Conservation (phyloP, 108 stramenopile genomes). For the Pinguiococcus pyrenoidosus region DNA sequence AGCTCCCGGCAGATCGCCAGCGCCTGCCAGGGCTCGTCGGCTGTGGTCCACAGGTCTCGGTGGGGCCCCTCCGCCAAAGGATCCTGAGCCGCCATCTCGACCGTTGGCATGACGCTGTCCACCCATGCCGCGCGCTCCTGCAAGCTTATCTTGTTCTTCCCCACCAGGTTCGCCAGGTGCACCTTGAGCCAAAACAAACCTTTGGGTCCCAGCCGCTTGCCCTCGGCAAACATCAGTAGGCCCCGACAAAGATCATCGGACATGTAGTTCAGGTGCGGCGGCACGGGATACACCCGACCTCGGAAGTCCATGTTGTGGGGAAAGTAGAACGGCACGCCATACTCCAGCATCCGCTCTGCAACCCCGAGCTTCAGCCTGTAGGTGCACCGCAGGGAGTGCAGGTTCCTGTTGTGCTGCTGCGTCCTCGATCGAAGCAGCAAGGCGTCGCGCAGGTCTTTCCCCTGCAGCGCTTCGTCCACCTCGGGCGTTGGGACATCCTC, state of each 20-base stretch:
- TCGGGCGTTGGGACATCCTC: conserved; percentile 6
- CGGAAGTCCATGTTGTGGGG: conserved; percentile 99
- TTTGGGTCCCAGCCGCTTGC: conserved; percentile 60
- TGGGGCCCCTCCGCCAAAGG: conserved; percentile 48
- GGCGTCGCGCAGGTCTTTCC: conserved; percentile 15
- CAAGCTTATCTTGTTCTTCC: conserved; percentile 57
- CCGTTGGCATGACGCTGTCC: conserved; percentile 68
- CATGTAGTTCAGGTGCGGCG: conserved; percentile 91
- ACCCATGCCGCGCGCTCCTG: conserved; percentile 80
- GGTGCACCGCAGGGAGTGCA: conserved; percentile 69
- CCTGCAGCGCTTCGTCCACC: conserved; percentile 2
- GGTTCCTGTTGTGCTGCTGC: conserved; percentile 36
- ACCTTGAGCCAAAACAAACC: conserved; percentile 71
- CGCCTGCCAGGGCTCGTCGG: conserved; percentile 95
- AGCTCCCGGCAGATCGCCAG: conserved; percentile 92
- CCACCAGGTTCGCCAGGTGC: conserved; percentile 90
- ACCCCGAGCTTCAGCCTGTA: conserved; percentile 65
- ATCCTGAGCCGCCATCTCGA: conserved; percentile 30
- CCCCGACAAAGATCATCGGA: conserved; percentile 91
- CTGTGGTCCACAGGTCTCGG: conserved; percentile 50
- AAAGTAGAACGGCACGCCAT: conserved; percentile 71
- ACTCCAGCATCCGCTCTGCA: conserved; percentile 67
- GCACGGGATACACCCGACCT: conserved; percentile 91
- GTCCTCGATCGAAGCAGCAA: conserved; percentile 40
- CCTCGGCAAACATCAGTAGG: conserved; percentile 71